These are phyloP conservation scores for Salix viminalis DNA, from an alignment of 345 rosid species.

Conservation along the genomic window DNA sequence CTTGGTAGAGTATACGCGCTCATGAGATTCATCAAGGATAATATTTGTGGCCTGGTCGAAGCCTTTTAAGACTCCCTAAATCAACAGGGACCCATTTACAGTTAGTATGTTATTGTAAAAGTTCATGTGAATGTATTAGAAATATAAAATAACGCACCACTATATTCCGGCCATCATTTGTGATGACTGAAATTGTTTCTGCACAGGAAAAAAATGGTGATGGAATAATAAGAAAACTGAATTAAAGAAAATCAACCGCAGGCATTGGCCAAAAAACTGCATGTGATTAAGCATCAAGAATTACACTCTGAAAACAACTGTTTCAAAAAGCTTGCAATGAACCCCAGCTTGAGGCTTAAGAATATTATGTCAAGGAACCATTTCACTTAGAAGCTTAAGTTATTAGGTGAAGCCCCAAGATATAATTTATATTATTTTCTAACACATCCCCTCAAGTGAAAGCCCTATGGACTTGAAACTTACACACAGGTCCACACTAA, in stretches of 20 bases:
- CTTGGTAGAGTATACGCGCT: constrained; percentile 87
- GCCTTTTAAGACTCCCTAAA: constrained; percentile 72
- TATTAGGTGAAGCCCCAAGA: too few species aligned
- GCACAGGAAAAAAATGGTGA: constrained; percentile 15
- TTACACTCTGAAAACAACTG: not conserved
- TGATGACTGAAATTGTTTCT: constrained; percentile 73
- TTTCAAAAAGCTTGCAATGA: not conserved
- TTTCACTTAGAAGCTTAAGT: too few species aligned
- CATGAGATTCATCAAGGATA: constrained; percentile 88
- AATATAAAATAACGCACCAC: constrained; percentile 45
- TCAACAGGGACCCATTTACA: not conserved
- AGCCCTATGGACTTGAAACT: too few species aligned
- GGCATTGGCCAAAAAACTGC: not conserved
- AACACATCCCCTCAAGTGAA: too few species aligned
- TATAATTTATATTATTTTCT: too few species aligned
- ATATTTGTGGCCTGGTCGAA: constrained; percentile 92
- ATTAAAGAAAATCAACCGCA: not conserved
- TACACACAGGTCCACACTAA: too few species aligned
- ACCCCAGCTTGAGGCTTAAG: not conserved
- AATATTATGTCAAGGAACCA: too few species aligned
- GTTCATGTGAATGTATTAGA: not conserved
- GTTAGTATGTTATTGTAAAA: not conserved
- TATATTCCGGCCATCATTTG: constrained; percentile 90
- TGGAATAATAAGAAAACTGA: not conserved
- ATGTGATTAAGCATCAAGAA: not conserved